Evolutionary conservation across 331 rosid genomes (phyloP).

Genomic region (Acacia pycnantha): DNA sequence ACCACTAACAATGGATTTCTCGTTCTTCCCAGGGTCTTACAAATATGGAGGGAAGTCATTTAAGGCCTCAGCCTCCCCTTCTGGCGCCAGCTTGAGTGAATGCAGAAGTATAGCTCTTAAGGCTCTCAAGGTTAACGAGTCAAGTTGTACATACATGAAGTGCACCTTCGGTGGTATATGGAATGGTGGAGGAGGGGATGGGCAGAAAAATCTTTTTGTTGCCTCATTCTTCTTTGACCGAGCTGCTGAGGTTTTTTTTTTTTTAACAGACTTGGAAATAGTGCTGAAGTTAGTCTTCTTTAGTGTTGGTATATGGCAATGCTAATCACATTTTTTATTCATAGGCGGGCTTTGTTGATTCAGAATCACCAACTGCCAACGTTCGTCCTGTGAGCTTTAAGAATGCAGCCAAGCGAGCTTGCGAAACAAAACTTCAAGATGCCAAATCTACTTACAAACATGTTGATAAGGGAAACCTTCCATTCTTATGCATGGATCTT

Average conservation of each 20-base stretch:
- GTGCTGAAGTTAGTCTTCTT: conserved; percentile 8
- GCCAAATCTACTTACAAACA: conserved; percentile 58
- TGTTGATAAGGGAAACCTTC: conserved; percentile 72
- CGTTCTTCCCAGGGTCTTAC: conserved; percentile 52
- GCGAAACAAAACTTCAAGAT: conserved; percentile 68
- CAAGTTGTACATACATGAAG: conserved; percentile 81
- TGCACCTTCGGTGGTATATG: conserved; percentile 97
- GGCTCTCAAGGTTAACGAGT: conserved; percentile 84
- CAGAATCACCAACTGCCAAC: conserved; percentile 56
- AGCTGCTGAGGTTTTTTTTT: conserved; percentile 75
- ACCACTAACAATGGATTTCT: conserved; percentile 3
- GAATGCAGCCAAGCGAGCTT: conserved; percentile 92
- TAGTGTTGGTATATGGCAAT: conserved; percentile 13
- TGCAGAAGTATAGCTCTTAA: conserved; percentile 64
- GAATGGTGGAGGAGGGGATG: conserved; percentile 99
- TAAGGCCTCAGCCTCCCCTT: conserved; percentile 58
- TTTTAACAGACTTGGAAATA: conserved; percentile 17
- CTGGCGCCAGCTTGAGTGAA: conserved; percentile 75
- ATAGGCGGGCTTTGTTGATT: conserved; percentile 90
- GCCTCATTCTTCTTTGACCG: conserved; percentile 99
- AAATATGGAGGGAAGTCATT: conserved; percentile 68
- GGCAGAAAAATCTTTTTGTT: conserved; percentile 85
- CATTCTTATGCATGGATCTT: conserved; percentile 95
- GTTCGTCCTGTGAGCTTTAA: conserved; percentile 71
- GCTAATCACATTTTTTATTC: conserved; percentile 29